Evolutionary conservation across 257 asterid genomes (phyloP), one percentile per base, ranked within the genome.

Genomic region (Apocynum venetum): DNA sequence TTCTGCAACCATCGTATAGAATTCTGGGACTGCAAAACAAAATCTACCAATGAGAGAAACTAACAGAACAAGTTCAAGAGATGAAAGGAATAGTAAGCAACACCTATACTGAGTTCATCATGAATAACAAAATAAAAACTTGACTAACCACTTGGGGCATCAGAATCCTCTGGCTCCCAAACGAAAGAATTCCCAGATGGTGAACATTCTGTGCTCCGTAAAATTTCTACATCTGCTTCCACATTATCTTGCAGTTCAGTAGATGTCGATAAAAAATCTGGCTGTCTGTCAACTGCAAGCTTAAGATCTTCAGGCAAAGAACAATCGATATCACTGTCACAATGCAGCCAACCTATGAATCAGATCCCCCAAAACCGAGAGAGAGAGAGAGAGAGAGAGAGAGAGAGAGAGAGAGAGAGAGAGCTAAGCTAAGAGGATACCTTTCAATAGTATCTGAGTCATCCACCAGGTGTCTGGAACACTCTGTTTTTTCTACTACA

Each of bases 81-180:
- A 68, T 48, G 11, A 35, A 35, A 35, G 72, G n/a, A 75, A 60
- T 17, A 63, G 14, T 63, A 64, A 11, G 38, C 36, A 20, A 57
- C 47, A 78, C 36, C 40, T 10, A 40, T 40, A 51, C 38, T 59
- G 60, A 72, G 43, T 35, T 44, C 53, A 48, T 56, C 8, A 40
- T 40, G 52, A 56, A 36, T 15, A 65, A 75, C 68, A 36, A 72
- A 64, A 38, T 40, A 25, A 60, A 63, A 73, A 71, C 49, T 75
- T 63, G 67, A 81, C 97, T 79, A 78, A 96, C 99, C 97, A 77
- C 85, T 87, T 72, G 99, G 98, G 80, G 96, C 97, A 84, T 89
- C 97, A 80, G 81, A 80, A 73, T 89, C 87, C 85, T 83, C 94
- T 31, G 83, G 84, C 88, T 80, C 88, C 92, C 93, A 85, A 46